A percentile compares a stretch with the other conserved stretches of the same genome.
phyloP scores from a whole-genome alignment of 2,329 filamentous ascomycete genomes.

The Zasmidium cellare region DNA sequence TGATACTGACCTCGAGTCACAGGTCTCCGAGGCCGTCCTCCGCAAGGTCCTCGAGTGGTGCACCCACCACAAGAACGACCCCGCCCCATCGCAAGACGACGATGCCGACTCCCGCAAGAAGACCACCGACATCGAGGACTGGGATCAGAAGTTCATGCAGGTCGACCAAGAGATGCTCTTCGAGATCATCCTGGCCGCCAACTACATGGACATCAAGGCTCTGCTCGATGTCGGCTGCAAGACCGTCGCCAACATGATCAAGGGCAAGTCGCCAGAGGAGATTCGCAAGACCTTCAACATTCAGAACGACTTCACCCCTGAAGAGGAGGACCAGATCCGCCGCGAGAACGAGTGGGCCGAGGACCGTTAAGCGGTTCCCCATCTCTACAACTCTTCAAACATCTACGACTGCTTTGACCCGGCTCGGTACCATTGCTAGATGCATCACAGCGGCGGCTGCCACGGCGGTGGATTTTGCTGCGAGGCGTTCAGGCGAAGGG shows the following conservation, averaged over 20 bases:
- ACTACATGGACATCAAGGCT: conserved; percentile 98
- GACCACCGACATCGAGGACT: conserved; percentile 98
- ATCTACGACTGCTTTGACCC: background rate
- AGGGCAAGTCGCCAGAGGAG: conserved; percentile 99
- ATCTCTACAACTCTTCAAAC: background rate
- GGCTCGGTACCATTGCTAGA: conserved; percentile 9
- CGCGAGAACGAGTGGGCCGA: conserved; percentile 56
- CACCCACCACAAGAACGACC: conserved; percentile 88
- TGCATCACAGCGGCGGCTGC: conserved; percentile 11
- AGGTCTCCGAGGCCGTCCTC: conserved; percentile 88
- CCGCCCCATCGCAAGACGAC: conserved; percentile 77
- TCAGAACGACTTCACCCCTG: conserved; percentile 97
- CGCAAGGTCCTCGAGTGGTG: conserved; percentile 99
- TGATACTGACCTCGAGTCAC: conserved; percentile 30
- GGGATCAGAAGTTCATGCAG: conserved; percentile 99
- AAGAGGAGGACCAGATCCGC: conserved; percentile 93
- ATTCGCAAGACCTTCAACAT: conserved; percentile 99
- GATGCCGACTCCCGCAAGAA: conserved; percentile 95
- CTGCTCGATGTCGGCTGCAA: conserved; percentile 98
- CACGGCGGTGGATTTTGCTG: conserved; percentile 6
- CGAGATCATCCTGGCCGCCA: conserved; percentile 96
- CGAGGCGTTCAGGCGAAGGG: conserved; percentile 11
- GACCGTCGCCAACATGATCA: conserved; percentile 99
- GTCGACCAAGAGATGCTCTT: conserved; percentile 99
- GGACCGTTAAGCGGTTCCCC: conserved; percentile 32